Conservation (phyloP, 2,329 filamentous ascomycete species). For the Clarireedia hainanense region DNA sequence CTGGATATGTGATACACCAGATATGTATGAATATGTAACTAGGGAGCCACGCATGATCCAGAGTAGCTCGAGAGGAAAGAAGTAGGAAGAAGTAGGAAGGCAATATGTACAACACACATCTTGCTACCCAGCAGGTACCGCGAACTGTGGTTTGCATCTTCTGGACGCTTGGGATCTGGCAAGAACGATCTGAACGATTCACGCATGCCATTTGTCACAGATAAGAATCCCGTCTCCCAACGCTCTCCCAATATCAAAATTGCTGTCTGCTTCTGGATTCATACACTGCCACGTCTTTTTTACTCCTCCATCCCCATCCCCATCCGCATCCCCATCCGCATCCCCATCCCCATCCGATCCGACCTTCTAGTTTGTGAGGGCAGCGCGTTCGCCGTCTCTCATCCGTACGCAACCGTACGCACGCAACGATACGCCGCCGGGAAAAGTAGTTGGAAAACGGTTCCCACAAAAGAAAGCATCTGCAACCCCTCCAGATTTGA, state of each 20-base stretch:
- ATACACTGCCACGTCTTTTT: background rate
- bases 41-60: background rate
- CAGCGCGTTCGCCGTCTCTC: background rate
- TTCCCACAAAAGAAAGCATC: background rate
- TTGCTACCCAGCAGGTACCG: no score
- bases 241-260: background rate
- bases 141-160: no score
- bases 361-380: background rate
- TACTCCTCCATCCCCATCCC: background rate
- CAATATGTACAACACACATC: no score
- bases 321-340: background rate
- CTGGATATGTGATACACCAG: background rate
- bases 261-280: background rate
- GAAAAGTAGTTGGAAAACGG: background rate
- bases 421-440: background rate
- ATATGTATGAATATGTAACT: background rate
- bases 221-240: background rate
- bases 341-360: background rate
- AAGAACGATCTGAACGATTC: no score
- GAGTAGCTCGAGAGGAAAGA: background rate
- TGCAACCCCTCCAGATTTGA: background rate
- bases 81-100: background rate
- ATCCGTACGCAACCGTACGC: background rate
- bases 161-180: no score
- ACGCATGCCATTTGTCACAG: background rate